Conservation (phyloP, 768 basidiomycete species). For the Suillus paluster region DNA sequence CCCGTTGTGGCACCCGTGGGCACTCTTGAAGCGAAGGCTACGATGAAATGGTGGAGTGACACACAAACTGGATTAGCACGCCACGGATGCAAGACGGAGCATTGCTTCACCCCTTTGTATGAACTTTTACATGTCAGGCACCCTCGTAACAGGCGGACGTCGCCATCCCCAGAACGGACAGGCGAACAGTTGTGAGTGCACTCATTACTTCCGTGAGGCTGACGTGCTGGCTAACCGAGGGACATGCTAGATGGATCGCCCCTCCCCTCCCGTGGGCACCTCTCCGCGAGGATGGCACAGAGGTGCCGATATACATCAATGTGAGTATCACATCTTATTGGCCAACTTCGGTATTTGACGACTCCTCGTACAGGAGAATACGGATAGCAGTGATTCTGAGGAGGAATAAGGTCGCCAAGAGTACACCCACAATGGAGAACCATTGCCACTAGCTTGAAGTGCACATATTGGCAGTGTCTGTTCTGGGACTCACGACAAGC, state of each 20-base stretch:
- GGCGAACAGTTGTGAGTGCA: slow-evolving; percentile 1
- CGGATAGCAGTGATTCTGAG: neutral
- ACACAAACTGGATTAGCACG: slow-evolving; percentile 1
- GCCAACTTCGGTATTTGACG: neutral
- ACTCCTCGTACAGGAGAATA: neutral
- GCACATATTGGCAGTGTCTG: too few relatives aligned
- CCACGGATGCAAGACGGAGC: neutral
- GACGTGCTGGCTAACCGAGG: neutral
- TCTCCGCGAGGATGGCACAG: neutral
- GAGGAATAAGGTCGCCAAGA: neutral
- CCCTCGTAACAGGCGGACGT: neutral
- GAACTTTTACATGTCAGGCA: slow-evolving; percentile 2
- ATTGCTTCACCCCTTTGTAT: slow-evolving; percentile 3
- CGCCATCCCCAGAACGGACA: slow-evolving; percentile 3
- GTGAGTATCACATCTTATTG: neutral
- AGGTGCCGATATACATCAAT: neutral
- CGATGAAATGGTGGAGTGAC: neutral
- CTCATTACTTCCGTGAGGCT: neutral
- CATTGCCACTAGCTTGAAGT: too few relatives aligned
- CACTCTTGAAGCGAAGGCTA: neutral
- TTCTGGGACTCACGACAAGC: too few relatives aligned
- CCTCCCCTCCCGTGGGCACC: slow-evolving; percentile 3
- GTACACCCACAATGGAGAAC: neutral
- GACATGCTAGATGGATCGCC: neutral
- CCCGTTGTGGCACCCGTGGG: neutral